Percentiles rank a stretch among this genome's conserved stretches.
Conservation (phyloP, 106 monocot genomes). For the Dendrobium huoshanense region DNA sequence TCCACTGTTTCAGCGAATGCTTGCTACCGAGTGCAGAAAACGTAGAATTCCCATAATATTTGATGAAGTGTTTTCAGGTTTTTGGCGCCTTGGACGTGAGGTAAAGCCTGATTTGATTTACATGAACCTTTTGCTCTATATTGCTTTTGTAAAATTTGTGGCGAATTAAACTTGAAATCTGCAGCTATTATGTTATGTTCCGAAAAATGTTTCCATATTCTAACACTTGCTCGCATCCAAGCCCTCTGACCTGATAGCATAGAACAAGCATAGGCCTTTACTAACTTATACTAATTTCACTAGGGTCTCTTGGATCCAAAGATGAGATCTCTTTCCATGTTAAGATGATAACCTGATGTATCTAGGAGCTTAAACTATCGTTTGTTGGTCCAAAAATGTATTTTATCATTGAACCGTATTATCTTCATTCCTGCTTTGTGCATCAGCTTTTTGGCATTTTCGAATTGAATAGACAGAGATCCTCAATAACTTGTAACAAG, state of each 20-base stretch:
- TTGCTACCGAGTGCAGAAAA: slow-evolving; percentile 57
- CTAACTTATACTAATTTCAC: neutral
- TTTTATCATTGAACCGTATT: no score
- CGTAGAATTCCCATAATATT: slow-evolving; percentile 86
- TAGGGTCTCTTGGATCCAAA: neutral
- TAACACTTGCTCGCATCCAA: neutral
- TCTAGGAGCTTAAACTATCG: neutral
- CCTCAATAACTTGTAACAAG: no score
- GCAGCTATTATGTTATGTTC: neutral
- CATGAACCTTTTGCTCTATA: neutral
- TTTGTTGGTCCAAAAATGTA: no score
- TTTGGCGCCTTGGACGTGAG: slow-evolving; percentile 96
- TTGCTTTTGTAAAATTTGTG: neutral
- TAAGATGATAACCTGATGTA: neutral
- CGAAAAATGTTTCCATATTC: neutral
- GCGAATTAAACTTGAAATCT: neutral
- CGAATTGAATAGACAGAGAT: no score
- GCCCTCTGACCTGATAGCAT: neutral
- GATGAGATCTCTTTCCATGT: neutral
- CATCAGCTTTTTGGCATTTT: no score
- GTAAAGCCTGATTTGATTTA: slow-evolving; percentile 17
- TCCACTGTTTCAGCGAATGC: slow-evolving; percentile 90
- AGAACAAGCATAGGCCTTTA: neutral
- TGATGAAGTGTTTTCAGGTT: slow-evolving; percentile 98
- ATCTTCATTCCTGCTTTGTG: no score